Percentiles rank a stretch among this genome's conserved stretches.
These are phyloP conservation scores for Incumbomyces lentus DNA, from an alignment of 2,329 filamentous ascomycete genomes.

Conservation along the genomic window DNA sequence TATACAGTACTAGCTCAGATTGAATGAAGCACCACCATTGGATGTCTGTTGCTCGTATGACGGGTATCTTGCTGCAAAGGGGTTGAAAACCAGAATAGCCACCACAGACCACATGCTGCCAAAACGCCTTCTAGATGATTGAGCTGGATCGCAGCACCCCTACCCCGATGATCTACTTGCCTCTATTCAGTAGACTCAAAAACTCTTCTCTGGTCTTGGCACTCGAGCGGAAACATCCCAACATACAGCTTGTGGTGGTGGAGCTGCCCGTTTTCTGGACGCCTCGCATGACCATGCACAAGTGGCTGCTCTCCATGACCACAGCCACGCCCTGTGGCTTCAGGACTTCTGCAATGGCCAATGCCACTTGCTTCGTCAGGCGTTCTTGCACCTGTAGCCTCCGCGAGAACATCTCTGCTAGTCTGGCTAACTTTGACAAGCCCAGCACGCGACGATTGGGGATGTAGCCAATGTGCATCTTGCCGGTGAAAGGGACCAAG, in stretches of 20 bases:
- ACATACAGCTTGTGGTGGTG: conserved; percentile 92
- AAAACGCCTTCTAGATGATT: no score
- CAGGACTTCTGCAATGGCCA: conserved; percentile 85
- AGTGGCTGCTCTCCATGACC: conserved; percentile 91
- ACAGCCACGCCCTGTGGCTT: conserved; percentile 92
- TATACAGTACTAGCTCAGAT: no score
- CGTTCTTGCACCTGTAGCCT: conserved; percentile 93
- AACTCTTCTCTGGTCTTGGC: conserved; percentile 96
- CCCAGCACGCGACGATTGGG: conserved; percentile 84
- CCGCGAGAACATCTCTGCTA: conserved; percentile 93
- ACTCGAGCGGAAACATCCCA: conserved; percentile 87
- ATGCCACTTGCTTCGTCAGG: conserved; percentile 87
- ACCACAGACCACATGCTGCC: no score
- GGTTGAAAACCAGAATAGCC: no score
- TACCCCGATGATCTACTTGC: conserved; percentile 4
- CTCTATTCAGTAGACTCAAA: conserved; percentile 61
- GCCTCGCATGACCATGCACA: conserved; percentile 99
- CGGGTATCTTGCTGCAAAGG: no score
- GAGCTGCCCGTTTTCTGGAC: conserved; percentile 80
- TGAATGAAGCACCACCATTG: no score
- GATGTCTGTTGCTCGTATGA: no score
- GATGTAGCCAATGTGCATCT: conserved; percentile 99
- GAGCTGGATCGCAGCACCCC: no score
- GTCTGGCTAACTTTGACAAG: conserved; percentile 86
- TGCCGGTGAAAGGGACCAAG: conserved; percentile 89